These are phyloP conservation scores for Capronia epimyces DNA, from an alignment of 2,329 filamentous ascomycete species.

Conservation along the genomic window DNA sequence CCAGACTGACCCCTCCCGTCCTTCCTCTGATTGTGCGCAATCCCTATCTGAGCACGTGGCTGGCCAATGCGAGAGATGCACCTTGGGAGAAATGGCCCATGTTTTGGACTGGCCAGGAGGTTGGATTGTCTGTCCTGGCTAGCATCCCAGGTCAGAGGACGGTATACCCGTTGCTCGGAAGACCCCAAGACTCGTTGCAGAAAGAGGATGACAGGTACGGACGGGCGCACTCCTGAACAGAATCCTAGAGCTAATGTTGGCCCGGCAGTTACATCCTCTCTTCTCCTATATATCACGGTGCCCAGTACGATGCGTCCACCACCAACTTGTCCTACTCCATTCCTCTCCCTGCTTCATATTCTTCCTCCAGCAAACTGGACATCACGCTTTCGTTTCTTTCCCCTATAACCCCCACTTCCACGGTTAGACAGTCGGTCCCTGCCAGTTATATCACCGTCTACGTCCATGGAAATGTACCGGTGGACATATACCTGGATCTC, in stretches of 20 bases:
- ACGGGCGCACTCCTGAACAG: conserved; percentile 33
- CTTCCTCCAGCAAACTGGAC: conserved; percentile 38
- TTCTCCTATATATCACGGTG: conserved; percentile 55
- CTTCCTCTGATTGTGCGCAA: conserved; percentile 68
- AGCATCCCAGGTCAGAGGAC: conserved; percentile 54
- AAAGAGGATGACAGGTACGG: conserved; percentile 58
- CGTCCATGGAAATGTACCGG: conserved; percentile 60
- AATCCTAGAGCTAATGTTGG: conserved; percentile 1
- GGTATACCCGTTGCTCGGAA: conserved; percentile 60
- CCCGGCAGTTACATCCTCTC: conserved; percentile 50
- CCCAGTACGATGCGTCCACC: conserved; percentile 63
- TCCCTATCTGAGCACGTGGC: conserved; percentile 69
- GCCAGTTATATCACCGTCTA: conserved; percentile 70
- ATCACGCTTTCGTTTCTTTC: conserved; percentile 63
- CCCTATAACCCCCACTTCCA: conserved; percentile 75
- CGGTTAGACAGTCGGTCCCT: conserved; percentile 73
- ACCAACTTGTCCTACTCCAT: conserved; percentile 64
- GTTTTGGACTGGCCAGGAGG: conserved; percentile 68
- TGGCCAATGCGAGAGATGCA: conserved; percentile 60
- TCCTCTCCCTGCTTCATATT: conserved; percentile 39
- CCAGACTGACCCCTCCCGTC: conserved; percentile 49
- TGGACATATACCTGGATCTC: conserved; percentile 62
- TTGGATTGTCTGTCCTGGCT: conserved; percentile 60
- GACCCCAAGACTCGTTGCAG: conserved; percentile 60
- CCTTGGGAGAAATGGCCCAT: conserved; percentile 86